Percentiles rank a stretch among this genome's conserved stretches.
These are phyloP conservation scores for Ustilago cynodontis DNA, from an alignment of 1,284 basidiomycete genomes.

Conservation along the genomic window DNA sequence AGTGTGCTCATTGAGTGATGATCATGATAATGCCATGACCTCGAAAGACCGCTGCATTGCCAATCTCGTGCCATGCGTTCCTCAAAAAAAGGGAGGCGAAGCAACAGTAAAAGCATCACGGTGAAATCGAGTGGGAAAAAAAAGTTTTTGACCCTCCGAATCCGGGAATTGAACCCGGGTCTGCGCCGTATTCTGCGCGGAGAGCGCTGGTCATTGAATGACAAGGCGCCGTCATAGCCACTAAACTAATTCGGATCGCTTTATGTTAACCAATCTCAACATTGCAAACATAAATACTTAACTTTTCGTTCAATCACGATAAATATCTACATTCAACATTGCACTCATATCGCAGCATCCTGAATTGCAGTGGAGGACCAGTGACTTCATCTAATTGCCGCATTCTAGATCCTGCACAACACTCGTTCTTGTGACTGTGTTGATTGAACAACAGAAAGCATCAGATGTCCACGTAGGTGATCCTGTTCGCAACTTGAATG, in stretches of 20 bases:
- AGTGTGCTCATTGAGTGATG: too few relatives aligned
- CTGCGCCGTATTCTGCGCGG: constrained; percentile 50
- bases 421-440: background rate
- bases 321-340: too few relatives aligned
- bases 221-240: constrained; percentile 63
- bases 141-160: constrained; percentile 47
- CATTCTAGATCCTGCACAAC: background rate
- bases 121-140: constrained; percentile 7
- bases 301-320: too few relatives aligned
- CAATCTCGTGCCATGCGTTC: too few relatives aligned
- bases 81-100: too few relatives aligned
- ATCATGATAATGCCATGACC: too few relatives aligned
- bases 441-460: too few relatives aligned
- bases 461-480: constrained; percentile 33
- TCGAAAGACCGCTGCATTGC: too few relatives aligned
- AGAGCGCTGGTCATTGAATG: constrained; percentile 34
- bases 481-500: constrained; percentile 34
- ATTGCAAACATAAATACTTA: background rate
- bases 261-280: background rate
- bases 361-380: too few relatives aligned
- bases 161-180: constrained; percentile 63
- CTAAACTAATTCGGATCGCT: constrained; percentile 58
- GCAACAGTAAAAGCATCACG: background rate
- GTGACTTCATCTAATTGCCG: too few relatives aligned
- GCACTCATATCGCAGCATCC: too few relatives aligned